phyloP scores from a whole-genome alignment of 345 rosid species.

The Erucastrum elatum region DNA sequence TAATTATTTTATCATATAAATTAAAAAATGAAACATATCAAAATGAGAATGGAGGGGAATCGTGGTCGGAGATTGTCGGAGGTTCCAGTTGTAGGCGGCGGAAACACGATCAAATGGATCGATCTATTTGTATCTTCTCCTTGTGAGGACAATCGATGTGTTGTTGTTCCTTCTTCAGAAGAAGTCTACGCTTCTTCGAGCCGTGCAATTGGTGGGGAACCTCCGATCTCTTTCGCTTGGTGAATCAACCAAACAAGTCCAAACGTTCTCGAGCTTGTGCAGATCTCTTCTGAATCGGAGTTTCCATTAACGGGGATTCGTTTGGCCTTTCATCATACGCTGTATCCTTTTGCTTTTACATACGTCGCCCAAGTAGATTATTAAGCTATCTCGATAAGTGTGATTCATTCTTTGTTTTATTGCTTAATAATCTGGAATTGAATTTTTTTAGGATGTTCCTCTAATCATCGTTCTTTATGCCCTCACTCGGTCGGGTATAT shows the following conservation, averaged over 20 bases:
- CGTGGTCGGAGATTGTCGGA: conserved; percentile 44
- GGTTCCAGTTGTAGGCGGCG: conserved; percentile 68
- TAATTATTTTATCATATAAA: too few relatives aligned
- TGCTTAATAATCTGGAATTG: too few relatives aligned
- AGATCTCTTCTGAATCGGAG: conserved; percentile 44
- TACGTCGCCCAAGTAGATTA: conserved; percentile 47
- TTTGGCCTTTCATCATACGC: conserved; percentile 55
- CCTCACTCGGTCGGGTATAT: too few relatives aligned
- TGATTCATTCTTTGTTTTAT: too few relatives aligned
- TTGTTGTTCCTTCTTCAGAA: conserved; percentile 44
- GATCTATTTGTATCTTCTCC: conserved; percentile 53
- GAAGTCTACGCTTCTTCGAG: conserved; percentile 62
- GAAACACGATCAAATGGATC: conserved; percentile 61
- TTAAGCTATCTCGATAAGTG: too few relatives aligned
- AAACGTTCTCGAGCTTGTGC: conserved; percentile 60
- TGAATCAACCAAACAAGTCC: conserved; percentile 54
- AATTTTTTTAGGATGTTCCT: too few relatives aligned
- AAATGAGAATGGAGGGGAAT: conserved; percentile 26
- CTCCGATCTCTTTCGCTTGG: conserved; percentile 46
- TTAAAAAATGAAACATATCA: too few relatives aligned
- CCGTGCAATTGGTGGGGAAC: conserved; percentile 5
- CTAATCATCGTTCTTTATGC: too few relatives aligned
- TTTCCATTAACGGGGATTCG: conserved; percentile 60
- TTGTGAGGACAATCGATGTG: conserved; percentile 14
- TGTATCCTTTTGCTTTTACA: conserved; percentile 68